Base-by-base conservation (phyloP, 768 basidiomycete genomes). In the Suillus variegatus region DNA sequence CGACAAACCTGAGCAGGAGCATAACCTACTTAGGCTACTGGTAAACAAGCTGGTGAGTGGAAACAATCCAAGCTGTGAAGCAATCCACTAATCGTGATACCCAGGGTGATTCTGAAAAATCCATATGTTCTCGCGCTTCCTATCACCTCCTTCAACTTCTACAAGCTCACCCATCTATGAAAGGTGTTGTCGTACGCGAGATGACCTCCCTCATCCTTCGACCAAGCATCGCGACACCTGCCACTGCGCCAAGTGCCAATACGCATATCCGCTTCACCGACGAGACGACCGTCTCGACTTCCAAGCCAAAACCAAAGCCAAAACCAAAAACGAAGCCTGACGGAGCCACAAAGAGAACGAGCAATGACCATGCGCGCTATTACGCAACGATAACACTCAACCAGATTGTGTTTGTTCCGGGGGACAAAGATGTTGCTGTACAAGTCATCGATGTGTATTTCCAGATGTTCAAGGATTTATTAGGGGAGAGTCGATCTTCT, bases 1-100 rank as follows among this genome's bases (percentile, higher is more conserved):
- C 40, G 91, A 91, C 65, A 95, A 95, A 71, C 95, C 97, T 0
- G 97, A 99, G 75, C 97, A 99, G 75, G 97, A 99, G 74, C 95
- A 98, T 72, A 99, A 99, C 80, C 80, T 99, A 38, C 86, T 99
- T 6, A 87, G 91, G 36, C 81, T 99, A 6, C 88, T 98, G 9
- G 94, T 95, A 41, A 97, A 99, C 81, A 99, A 99, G 76, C 86
- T 99, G 25, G 94, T 91, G 67, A 60, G 90, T 77, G 38, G 22
- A 28, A 43, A 22, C 18, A 47, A 20, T 32, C 6, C 6, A 32
- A 44, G 35, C 25, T 18, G 32, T 51, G 44, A 6, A 25, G 36
- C 28, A 41, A 47, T 9, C 28, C 10, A 10, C 55, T 8, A 14
- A 32, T 32, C 35, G 13, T 40, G 16, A 57, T 57, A 13, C 9